Conservation (phyloP, 164 flowering plant species). For the Macadamia tetraphylla region DNA sequence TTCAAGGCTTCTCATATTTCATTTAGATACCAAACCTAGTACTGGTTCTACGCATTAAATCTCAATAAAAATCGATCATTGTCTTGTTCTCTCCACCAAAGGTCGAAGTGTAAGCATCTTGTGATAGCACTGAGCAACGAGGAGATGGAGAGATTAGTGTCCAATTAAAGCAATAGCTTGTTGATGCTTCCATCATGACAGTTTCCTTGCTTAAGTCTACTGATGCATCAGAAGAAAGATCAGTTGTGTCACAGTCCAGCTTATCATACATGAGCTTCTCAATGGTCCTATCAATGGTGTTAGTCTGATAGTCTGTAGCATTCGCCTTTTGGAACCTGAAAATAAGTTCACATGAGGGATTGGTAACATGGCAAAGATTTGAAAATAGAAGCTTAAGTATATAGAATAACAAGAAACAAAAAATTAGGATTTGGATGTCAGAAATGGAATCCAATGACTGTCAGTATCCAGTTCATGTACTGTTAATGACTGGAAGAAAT, state of each 20-base stretch:
- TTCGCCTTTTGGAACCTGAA: constrained; percentile 19
- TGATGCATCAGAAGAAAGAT: constrained; percentile 10
- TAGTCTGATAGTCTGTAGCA: constrained; percentile 30
- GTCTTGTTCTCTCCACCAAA: neutral
- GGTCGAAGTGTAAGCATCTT: constrained; percentile 16
- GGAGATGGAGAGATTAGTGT: neutral
- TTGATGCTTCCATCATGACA: neutral
- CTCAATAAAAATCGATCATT: too few relatives aligned
- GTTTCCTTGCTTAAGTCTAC: constrained; percentile 1
- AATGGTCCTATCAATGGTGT: constrained; percentile 36
- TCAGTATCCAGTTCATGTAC: neutral
- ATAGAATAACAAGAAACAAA: too few relatives aligned
- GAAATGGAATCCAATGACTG: too few relatives aligned
- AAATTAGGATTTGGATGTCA: neutral
- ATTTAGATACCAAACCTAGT: too few relatives aligned
- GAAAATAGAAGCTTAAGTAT: neutral
- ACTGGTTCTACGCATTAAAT: too few relatives aligned
- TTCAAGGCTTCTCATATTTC: neutral
- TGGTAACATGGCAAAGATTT: neutral
- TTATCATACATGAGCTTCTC: constrained; percentile 40
- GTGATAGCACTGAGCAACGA: neutral
- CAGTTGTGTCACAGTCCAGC: constrained; percentile 17
- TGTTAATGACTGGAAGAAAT: too few relatives aligned
- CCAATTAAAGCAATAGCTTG: constrained; percentile 1
- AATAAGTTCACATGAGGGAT: neutral